phyloP scores from a whole-genome alignment of 306 rosid genomes.

The Trichosanthes truncata region DNA sequence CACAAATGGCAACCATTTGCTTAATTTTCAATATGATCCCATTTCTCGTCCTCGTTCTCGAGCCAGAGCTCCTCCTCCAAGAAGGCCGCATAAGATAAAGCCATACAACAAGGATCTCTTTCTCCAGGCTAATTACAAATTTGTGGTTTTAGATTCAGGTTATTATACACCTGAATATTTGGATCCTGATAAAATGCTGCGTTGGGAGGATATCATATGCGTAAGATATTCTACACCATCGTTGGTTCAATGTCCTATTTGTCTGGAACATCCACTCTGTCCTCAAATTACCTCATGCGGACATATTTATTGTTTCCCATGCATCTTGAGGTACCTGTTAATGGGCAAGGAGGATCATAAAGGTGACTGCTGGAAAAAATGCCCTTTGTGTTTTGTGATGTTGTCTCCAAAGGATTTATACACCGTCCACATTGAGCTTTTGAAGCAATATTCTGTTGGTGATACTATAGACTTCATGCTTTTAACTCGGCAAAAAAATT shows the following conservation, averaged over 20 bases:
- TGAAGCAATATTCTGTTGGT: constrained; percentile 52
- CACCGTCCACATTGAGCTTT: constrained; percentile 65
- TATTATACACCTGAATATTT: constrained; percentile 44
- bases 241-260: constrained; percentile 82
- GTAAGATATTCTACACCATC: constrained; percentile 69
- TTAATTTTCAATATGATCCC: constrained; percentile 87
- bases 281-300: constrained; percentile 97
- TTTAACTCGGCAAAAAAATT: constrained; percentile 60
- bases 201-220: constrained; percentile 88
- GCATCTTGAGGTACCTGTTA: constrained; percentile 68
- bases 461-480: constrained; percentile 56
- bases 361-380: constrained; percentile 88
- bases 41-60: constrained; percentile 76
- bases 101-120: constrained; percentile 86
- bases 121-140: constrained; percentile 92
- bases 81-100: constrained; percentile 66
- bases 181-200: constrained; percentile 95
- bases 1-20: constrained; percentile 72
- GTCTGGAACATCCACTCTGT: constrained; percentile 86
- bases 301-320: constrained; percentile 90
- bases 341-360: constrained; percentile 88
- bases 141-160: constrained; percentile 73
- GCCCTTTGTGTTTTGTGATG: constrained; percentile 91
- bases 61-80: constrained; percentile 57
- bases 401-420: constrained; percentile 75